A percentile compares a stretch with the other conserved stretches of the same genome.
Conservation (phyloP, 176 grass and related monocot species). For the Ananas comosus region DNA sequence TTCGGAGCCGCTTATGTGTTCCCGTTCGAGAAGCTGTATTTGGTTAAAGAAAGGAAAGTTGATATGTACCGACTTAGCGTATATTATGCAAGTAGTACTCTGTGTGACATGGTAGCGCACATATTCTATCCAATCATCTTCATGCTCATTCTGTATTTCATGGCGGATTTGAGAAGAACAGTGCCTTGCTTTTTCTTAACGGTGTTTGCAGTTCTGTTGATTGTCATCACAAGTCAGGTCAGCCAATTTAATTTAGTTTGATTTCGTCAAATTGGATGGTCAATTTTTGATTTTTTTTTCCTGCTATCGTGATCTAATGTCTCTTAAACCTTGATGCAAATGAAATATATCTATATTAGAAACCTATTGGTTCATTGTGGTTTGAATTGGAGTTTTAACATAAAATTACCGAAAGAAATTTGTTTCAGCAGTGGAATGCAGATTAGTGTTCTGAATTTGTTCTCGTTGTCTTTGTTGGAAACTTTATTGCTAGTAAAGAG, state of each 20-base stretch:
- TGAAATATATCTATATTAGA: too few relatives aligned
- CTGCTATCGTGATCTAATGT: too few relatives aligned
- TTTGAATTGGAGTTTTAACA: too few relatives aligned
- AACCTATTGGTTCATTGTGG: too few relatives aligned
- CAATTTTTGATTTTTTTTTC: too few relatives aligned
- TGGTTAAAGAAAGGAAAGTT: slow-evolving; percentile 82
- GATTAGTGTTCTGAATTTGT: not conserved
- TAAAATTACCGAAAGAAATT: too few relatives aligned
- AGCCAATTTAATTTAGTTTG: not conserved
- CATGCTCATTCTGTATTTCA: slow-evolving; percentile 76
- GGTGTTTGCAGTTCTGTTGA: slow-evolving; percentile 55
- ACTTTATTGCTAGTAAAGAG: not conserved
- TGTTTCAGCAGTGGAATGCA: too few relatives aligned
- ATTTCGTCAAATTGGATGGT: not conserved
- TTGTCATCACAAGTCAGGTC: slow-evolving; percentile 81
- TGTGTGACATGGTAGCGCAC: slow-evolving; percentile 76
- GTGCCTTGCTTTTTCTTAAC: slow-evolving; percentile 63
- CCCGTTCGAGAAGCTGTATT: slow-evolving; percentile 81
- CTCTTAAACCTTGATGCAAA: too few relatives aligned
- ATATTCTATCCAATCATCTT: slow-evolving; percentile 60
- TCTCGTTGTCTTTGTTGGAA: not conserved
- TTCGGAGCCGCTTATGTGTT: slow-evolving; percentile 93
- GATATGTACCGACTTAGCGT: slow-evolving; percentile 82
- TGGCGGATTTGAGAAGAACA: slow-evolving; percentile 55
- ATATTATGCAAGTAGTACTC: slow-evolving; percentile 77